A percentile compares a stretch with the other conserved stretches of the same genome.
phyloP scores from a whole-genome alignment of 768 basidiomycete genomes.

The Macrolepiota dolichaula region DNA sequence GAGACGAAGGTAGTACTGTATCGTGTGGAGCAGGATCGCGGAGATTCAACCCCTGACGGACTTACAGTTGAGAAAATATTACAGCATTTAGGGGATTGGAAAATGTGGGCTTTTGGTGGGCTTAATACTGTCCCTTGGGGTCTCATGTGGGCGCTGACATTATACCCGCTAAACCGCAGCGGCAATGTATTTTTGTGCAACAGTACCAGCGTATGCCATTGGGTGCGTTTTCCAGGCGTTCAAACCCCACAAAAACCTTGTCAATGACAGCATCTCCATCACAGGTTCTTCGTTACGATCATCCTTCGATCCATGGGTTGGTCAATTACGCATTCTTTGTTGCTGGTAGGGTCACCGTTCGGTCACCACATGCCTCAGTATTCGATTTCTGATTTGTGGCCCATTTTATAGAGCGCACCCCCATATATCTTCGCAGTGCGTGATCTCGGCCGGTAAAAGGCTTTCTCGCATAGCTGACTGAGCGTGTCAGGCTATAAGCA shows the following conservation, averaged over 20 bases:
- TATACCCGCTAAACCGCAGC: slow-evolving; percentile 21
- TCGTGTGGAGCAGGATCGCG: slow-evolving; percentile 47
- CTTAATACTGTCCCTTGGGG: not conserved
- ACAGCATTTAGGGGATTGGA: slow-evolving; percentile 42
- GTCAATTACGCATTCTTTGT: slow-evolving; percentile 32
- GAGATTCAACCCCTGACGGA: slow-evolving; percentile 44
- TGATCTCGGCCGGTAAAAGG: slow-evolving; percentile 4
- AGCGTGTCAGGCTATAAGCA: slow-evolving; percentile 30
- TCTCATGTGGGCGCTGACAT: not conserved
- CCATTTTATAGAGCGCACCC: slow-evolving; percentile 37
- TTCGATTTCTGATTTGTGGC: not conserved
- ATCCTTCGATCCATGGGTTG: slow-evolving; percentile 47
- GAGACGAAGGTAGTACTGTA: slow-evolving; percentile 39
- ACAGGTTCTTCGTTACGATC: slow-evolving; percentile 38
- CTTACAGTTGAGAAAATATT: slow-evolving; percentile 33
- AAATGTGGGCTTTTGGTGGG: slow-evolving; percentile 43
- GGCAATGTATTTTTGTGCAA: slow-evolving; percentile 48
- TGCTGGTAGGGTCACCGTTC: slow-evolving; percentile 29
- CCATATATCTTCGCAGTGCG: slow-evolving; percentile 47
- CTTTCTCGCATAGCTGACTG: not conserved
- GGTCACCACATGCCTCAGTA: not conserved
- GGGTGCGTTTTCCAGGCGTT: slow-evolving; percentile 24
- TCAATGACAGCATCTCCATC: not conserved
- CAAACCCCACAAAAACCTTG: slow-evolving; percentile 1
- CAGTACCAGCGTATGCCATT: slow-evolving; percentile 37